phyloP scores from a whole-genome alignment of 768 basidiomycete genomes.

The Cystofilobasidium capitatum region DNA sequence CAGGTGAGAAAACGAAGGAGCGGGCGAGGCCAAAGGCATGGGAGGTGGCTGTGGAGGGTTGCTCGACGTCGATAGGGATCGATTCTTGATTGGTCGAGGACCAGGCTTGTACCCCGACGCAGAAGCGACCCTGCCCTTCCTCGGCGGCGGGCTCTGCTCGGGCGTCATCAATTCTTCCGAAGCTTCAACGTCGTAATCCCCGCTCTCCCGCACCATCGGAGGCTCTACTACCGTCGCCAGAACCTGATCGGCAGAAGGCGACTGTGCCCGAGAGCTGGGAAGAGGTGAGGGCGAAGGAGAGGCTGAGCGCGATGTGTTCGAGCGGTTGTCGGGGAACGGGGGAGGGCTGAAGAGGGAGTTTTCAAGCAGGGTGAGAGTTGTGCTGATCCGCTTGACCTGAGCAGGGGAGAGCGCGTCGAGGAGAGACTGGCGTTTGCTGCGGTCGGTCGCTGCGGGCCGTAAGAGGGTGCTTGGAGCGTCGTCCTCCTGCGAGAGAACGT shows the following conservation, averaged over 20 bases:
- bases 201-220: neutral
- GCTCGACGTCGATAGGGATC: neutral
- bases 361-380: constrained; percentile 10
- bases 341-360: neutral
- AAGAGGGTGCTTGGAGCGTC: neutral
- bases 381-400: constrained; percentile 19
- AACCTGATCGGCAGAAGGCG: neutral
- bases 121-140: neutral
- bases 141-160: neutral
- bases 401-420: constrained; percentile 21
- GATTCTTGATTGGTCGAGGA: neutral
- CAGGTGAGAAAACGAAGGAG: neutral
- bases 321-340: neutral
- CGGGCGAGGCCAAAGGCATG: neutral
- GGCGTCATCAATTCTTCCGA: neutral
- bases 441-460: neutral
- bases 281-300: neutral
- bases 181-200: neutral
- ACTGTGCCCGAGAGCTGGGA: neutral
- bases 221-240: neutral
- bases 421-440: constrained; percentile 5
- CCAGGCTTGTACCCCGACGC: neutral
- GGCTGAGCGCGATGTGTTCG: neutral
- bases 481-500: neutral
- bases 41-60: neutral